These are phyloP conservation scores for Boletus sp. DNA, from an alignment of 768 basidiomycete genomes.

Conservation along the genomic window DNA sequence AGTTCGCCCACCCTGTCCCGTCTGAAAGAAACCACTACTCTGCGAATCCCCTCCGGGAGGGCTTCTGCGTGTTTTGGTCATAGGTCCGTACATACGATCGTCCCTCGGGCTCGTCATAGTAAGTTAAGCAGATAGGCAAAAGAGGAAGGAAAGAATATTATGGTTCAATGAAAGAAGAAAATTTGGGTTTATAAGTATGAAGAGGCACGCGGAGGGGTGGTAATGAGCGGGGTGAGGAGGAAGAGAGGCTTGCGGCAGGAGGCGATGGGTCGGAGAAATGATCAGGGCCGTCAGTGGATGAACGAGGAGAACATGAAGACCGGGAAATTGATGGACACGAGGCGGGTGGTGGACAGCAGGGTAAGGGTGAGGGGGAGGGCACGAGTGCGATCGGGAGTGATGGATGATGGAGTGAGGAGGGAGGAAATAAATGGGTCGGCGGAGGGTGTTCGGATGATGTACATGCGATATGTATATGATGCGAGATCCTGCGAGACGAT, in stretches of 20 bases:
- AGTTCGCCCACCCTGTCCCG: constrained; percentile 87
- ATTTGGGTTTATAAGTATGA: constrained; percentile 53
- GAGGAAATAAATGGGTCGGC: constrained; percentile 28
- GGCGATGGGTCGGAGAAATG: constrained; percentile 37
- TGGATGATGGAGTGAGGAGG: not conserved
- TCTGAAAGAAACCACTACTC: constrained; percentile 64
- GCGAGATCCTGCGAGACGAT: constrained; percentile 18
- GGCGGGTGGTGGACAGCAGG: constrained; percentile 40
- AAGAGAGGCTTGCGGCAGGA: constrained; percentile 34
- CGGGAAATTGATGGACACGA: constrained; percentile 42
- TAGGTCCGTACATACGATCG: constrained; percentile 65
- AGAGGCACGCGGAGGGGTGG: constrained; percentile 43
- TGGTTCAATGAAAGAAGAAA: constrained; percentile 45
- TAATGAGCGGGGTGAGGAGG: constrained; percentile 37
- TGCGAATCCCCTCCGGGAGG: constrained; percentile 63
- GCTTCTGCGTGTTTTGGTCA: constrained; percentile 60
- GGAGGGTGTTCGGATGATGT: constrained; percentile 26
- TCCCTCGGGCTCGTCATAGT: constrained; percentile 70
- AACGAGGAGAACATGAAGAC: constrained; percentile 51
- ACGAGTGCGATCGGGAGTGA: constrained; percentile 32
- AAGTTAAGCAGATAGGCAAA: constrained; percentile 56
- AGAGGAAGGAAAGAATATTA: constrained; percentile 44
- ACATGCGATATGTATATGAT: not conserved
- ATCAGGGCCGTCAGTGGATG: constrained; percentile 41
- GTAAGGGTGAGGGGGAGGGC: constrained; percentile 33